Evolutionary conservation across 176 grass and related monocot species (phyloP).

Genomic region (Oropetium thomaeum): DNA sequence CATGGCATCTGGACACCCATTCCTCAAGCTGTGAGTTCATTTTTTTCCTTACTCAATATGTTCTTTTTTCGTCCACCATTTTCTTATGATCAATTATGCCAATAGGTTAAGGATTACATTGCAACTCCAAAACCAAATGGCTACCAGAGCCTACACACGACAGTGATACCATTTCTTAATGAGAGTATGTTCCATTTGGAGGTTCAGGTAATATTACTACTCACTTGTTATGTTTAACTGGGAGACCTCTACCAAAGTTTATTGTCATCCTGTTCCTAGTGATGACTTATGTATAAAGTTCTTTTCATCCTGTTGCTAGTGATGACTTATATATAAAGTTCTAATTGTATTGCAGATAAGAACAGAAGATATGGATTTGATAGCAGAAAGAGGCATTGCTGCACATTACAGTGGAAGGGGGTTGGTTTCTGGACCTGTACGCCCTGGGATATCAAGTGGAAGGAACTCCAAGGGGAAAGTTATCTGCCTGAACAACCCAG

Average conservation of each 20-base stretch:
- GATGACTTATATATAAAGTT: neutral
- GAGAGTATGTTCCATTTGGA: slow-evolving; percentile 98
- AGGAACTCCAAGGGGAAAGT: slow-evolving; percentile 77
- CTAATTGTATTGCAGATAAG: slow-evolving; percentile 66
- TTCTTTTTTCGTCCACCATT: slow-evolving; percentile 15
- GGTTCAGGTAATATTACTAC: slow-evolving; percentile 69
- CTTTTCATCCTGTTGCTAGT: neutral
- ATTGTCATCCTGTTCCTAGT: neutral
- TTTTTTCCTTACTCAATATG: neutral
- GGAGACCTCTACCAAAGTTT: slow-evolving; percentile 18
- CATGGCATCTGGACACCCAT: slow-evolving; percentile 98
- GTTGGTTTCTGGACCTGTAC: slow-evolving; percentile 56
- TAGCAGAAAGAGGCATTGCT: slow-evolving; percentile 99
- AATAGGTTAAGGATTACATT: slow-evolving; percentile 95
- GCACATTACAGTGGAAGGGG: slow-evolving; percentile 88
- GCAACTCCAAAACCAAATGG: slow-evolving; percentile 99
- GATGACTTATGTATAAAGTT: neutral
- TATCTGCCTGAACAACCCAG: slow-evolving; percentile 71
- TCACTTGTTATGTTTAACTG: slow-evolving; percentile 24
- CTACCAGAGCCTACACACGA: slow-evolving; percentile 93
- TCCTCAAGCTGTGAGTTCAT: slow-evolving; percentile 86
- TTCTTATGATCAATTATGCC: slow-evolving; percentile 21
- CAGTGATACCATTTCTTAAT: slow-evolving; percentile 97
- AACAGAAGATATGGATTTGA: slow-evolving; percentile 98
- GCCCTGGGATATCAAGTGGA: slow-evolving; percentile 58